A percentile compares a stretch with the other conserved stretches of the same genome.
Evolutionary conservation across 129 eudicot species (phyloP).

Genomic region (Mikania micrantha): DNA sequence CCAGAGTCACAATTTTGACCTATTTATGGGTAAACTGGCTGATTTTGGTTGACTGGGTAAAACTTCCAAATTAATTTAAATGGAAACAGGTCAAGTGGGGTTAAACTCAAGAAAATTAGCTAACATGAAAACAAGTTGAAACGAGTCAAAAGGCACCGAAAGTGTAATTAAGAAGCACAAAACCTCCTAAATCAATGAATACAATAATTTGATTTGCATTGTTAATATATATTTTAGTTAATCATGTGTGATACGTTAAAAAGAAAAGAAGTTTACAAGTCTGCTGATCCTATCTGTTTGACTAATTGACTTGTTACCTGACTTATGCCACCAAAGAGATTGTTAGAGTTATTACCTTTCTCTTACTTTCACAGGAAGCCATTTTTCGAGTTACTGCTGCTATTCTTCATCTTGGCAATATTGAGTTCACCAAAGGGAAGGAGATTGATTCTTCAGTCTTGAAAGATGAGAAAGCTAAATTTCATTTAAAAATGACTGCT

Average conservation of each 20-base stretch:
- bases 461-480: slow-evolving; percentile 80
- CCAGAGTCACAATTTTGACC: slow-evolving; percentile 4
- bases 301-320: not conserved
- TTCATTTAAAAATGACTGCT: slow-evolving; percentile 82
- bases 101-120: not conserved
- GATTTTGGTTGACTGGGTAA: not conserved
- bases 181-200: not conserved
- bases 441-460: slow-evolving; percentile 82
- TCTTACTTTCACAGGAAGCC: slow-evolving; percentile 63
- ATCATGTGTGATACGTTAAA: not conserved
- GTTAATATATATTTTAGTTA: not conserved
- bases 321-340: not conserved
- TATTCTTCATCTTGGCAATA: slow-evolving; percentile 93
- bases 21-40: not conserved
- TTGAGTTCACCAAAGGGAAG: slow-evolving; percentile 88
- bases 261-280: not conserved
- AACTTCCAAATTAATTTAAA: not conserved
- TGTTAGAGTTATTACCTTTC: slow-evolving; percentile 10
- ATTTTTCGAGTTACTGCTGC: slow-evolving; percentile 98
- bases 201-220: not conserved
- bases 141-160: not conserved
- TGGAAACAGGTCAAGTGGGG: not conserved
- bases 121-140: not conserved
- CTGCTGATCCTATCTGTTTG: not conserved
- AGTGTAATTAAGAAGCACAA: not conserved